A percentile compares a stretch with the other conserved stretches of the same genome.
phyloP scores from a whole-genome alignment of 2,329 filamentous ascomycete species.

The Venturiaceae sp. region DNA sequence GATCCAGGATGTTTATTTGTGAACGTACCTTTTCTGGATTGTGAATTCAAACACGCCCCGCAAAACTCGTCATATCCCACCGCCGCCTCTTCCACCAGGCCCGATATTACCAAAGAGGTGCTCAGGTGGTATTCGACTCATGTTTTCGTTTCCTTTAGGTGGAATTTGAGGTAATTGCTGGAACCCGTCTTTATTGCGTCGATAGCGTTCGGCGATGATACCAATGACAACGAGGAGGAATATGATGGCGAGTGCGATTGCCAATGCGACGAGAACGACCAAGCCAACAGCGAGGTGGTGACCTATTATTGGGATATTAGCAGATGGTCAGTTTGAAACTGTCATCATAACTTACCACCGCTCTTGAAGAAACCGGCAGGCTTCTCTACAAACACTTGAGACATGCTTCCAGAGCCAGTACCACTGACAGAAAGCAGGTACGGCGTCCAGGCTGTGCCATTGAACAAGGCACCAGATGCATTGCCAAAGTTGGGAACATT shows the following conservation, averaged over 20 bases:
- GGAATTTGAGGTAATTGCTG: constrained; percentile 58
- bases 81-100: neutral
- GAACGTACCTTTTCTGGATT: neutral
- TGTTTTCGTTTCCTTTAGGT: constrained; percentile 34
- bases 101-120: constrained; percentile 19
- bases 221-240: constrained; percentile 69
- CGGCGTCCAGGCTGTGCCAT: constrained; percentile 68
- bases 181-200: constrained; percentile 72
- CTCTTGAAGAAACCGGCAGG: constrained; percentile 60
- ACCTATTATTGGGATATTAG: constrained; percentile 15
- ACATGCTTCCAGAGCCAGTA: constrained; percentile 62
- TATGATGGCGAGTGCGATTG: constrained; percentile 66
- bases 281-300: constrained; percentile 61
- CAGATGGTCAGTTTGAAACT: constrained; percentile 12
- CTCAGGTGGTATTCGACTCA: constrained; percentile 41
- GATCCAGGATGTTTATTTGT: neutral
- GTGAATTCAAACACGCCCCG: neutral
- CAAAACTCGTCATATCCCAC: neutral
- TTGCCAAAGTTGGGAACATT: constrained; percentile 66
- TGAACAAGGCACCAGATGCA: constrained; percentile 78
- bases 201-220: constrained; percentile 63
- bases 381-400: constrained; percentile 74
- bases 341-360: constrained; percentile 43
- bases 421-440: constrained; percentile 68
- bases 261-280: constrained; percentile 71